A percentile compares a stretch with the other conserved stretches of the same genome.
phyloP scores from a whole-genome alignment of 305 asterid genomes.

The Fraxinus paxiana region DNA sequence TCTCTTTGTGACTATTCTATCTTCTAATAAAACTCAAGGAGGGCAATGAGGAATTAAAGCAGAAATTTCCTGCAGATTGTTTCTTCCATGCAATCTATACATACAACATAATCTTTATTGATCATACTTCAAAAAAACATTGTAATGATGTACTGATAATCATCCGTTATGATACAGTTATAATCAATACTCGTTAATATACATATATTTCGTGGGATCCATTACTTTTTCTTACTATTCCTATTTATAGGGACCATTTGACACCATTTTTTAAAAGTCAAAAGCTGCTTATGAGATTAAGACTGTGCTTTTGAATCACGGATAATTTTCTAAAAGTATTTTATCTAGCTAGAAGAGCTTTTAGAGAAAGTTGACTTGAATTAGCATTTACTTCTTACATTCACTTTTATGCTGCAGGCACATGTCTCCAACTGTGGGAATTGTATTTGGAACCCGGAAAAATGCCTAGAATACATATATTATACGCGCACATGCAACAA shows the following conservation, averaged over 20 bases:
- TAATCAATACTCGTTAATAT: background rate
- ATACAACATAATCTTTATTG: conserved; percentile 45
- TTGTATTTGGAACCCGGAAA: conserved; percentile 13
- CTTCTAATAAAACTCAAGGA: conserved; percentile 63
- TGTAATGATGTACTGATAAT: conserved; percentile 79
- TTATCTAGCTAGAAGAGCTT: too few relatives aligned
- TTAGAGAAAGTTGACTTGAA: background rate
- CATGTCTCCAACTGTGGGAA: conserved; percentile 46
- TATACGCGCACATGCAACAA: conserved; percentile 7
- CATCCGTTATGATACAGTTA: conserved; percentile 16
- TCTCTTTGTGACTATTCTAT: conserved; percentile 87
- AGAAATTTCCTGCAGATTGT: conserved; percentile 23
- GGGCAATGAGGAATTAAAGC: conserved; percentile 42
- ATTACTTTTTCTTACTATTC: background rate
- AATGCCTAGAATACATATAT: conserved; percentile 40
- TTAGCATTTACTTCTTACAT: conserved; percentile 41
- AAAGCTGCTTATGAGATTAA: background rate
- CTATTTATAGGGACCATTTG: background rate
- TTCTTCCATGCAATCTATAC: conserved; percentile 56
- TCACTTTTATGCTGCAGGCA: conserved; percentile 58
- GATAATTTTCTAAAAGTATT: too few relatives aligned
- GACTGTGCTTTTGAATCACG: background rate
- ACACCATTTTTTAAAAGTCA: background rate
- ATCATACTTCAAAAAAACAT: conserved; percentile 46
- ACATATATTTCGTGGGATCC: background rate